Percentiles rank a stretch among this genome's conserved stretches.
These are phyloP conservation scores for Phytophthora sp. DNA, from an alignment of 352 stramenopile genomes.

Conservation along the genomic window DNA sequence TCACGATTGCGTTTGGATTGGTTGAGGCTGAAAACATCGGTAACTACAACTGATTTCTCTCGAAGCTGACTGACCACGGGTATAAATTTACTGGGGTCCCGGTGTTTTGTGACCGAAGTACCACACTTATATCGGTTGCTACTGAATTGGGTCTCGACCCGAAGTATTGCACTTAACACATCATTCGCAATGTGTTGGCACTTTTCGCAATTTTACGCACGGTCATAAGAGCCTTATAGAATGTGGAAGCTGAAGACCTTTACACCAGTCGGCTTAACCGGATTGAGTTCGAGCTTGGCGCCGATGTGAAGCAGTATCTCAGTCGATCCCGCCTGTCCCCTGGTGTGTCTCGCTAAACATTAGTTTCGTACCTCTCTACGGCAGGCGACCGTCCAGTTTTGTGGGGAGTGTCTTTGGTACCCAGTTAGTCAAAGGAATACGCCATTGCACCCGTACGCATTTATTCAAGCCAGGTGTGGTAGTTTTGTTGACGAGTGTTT, in stretches of 20 bases:
- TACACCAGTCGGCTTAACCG: background rate
- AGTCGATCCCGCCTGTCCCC: background rate
- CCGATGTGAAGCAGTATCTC: background rate
- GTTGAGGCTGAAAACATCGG: background rate
- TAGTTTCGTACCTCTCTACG: background rate
- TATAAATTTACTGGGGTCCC: background rate
- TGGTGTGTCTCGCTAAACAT: background rate
- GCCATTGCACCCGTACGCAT: background rate
- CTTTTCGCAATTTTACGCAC: background rate
- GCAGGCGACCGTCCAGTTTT: background rate
- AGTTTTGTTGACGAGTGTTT: background rate
- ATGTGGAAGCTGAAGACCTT: background rate
- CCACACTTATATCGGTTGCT: background rate
- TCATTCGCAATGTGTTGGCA: background rate
- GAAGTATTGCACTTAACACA: background rate
- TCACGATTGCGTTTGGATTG: background rate
- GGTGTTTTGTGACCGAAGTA: background rate
- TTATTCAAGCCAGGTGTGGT: background rate
- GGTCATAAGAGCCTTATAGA: background rate
- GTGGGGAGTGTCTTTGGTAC: too few relatives aligned
- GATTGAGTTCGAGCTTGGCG: background rate
- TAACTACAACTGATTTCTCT: background rate
- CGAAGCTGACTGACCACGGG: too few relatives aligned
- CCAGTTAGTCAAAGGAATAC: background rate
- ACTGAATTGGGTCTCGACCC: background rate